Conservation (phyloP, 2,329 filamentous ascomycete species). For the Epichloe sylvatica region DNA sequence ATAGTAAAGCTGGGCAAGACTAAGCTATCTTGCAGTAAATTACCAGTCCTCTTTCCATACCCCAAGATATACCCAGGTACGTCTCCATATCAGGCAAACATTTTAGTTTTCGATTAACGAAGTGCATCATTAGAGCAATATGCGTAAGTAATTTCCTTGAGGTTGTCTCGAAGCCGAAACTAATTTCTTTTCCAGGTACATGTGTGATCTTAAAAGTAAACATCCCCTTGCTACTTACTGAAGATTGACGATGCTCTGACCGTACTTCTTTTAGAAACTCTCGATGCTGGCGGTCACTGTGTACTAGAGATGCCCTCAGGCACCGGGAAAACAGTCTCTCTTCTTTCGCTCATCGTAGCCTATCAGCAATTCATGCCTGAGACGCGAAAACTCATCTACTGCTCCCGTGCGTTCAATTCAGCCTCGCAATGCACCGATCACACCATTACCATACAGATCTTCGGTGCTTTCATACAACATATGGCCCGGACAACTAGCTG, state of each 20-base stretch:
- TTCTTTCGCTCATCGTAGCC: conserved; percentile 87
- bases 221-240: neutral
- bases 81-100: conserved; percentile 6
- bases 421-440: neutral
- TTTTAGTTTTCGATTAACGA: neutral
- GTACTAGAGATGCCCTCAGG: conserved; percentile 98
- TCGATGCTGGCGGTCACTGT: conserved; percentile 89
- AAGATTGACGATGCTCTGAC: neutral
- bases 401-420: conserved; percentile 51
- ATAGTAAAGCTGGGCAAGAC: neutral
- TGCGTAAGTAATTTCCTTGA: conserved; percentile 26
- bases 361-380: conserved; percentile 92
- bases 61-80: conserved; percentile 44
- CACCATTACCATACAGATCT: neutral
- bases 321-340: conserved; percentile 91
- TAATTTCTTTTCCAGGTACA: conserved; percentile 27
- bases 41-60: conserved; percentile 44
- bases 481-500: neutral
- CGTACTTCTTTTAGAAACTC: conserved; percentile 39
- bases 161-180: neutral
- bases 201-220: conserved; percentile 43
- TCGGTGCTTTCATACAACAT: neutral
- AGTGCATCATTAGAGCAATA: conserved; percentile 32
- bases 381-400: conserved; percentile 93
- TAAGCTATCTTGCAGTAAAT: conserved; percentile 29